These are phyloP conservation scores for Crithidia sp. DNA, from an alignment of 208 protist species.

Conservation along the genomic window DNA sequence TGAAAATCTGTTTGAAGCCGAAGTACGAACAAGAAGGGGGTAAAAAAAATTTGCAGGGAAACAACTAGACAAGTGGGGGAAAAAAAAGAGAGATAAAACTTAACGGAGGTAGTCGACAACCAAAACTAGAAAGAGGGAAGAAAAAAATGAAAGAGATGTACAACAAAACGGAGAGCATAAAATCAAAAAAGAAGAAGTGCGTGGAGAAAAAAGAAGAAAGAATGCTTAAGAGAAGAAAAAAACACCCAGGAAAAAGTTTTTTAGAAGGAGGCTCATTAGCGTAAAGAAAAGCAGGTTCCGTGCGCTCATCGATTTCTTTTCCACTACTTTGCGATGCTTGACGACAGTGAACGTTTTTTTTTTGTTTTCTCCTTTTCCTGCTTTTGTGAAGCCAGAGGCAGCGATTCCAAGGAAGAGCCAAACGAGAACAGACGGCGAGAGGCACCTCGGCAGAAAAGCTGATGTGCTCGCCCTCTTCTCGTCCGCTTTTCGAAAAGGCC, in stretches of 20 bases:
- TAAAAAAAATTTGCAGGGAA: background rate
- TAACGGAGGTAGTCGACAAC: background rate
- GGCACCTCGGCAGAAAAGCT: too few relatives aligned
- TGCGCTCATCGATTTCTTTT: too few relatives aligned
- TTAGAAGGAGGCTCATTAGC: too few relatives aligned
- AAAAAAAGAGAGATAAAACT: constrained; percentile 16
- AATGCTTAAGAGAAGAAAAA: background rate
- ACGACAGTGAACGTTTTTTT: too few relatives aligned
- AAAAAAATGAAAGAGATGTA: constrained; percentile 2
- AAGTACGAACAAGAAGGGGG: background rate
- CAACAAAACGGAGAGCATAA: background rate
- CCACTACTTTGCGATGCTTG: too few relatives aligned
- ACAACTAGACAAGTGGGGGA: constrained; percentile 13
- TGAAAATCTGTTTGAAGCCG: background rate
- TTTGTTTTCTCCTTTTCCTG: too few relatives aligned
- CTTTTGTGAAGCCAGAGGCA: too few relatives aligned
- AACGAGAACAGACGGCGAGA: too few relatives aligned
- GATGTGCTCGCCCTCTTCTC: too few relatives aligned
- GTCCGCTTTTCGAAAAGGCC: too few relatives aligned
- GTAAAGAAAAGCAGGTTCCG: too few relatives aligned
- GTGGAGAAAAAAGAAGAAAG: background rate
- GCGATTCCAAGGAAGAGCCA: too few relatives aligned
- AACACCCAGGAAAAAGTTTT: background rate
- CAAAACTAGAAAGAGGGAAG: background rate
- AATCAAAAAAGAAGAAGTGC: background rate